Conservation (phyloP, 768 basidiomycete genomes). For the Lentinula detonsa region DNA sequence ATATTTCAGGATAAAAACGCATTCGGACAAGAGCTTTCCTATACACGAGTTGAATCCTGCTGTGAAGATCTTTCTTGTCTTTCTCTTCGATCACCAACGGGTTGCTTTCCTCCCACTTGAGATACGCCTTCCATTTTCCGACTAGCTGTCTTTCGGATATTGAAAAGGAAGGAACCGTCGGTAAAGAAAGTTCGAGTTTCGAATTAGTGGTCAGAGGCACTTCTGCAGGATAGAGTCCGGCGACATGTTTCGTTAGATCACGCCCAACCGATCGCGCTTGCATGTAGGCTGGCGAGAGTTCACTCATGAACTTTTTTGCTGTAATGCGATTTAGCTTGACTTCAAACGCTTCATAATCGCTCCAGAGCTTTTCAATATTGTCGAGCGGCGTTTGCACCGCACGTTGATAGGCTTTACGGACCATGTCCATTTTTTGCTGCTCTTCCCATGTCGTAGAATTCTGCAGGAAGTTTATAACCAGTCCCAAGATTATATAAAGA, state of each 20-base stretch:
- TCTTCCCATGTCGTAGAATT: slow-evolving; percentile 83
- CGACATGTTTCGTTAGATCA: slow-evolving; percentile 68
- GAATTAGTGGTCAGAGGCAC: slow-evolving; percentile 34
- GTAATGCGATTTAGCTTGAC: slow-evolving; percentile 85
- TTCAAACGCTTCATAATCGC: slow-evolving; percentile 90
- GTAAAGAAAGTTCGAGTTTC: slow-evolving; percentile 49
- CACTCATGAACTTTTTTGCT: slow-evolving; percentile 93
- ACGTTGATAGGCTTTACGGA: slow-evolving; percentile 89
- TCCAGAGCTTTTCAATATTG: slow-evolving; percentile 90
- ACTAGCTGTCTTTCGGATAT: slow-evolving; percentile 66
- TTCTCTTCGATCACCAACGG: slow-evolving; percentile 89
- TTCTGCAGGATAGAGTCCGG: slow-evolving; percentile 49
- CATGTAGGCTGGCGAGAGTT: slow-evolving; percentile 92
- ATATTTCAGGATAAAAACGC: slow-evolving; percentile 93
- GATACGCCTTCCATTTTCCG: slow-evolving; percentile 85
- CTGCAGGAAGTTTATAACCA: background rate
- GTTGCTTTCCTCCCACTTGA: slow-evolving; percentile 95
- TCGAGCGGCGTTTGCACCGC: slow-evolving; percentile 93
- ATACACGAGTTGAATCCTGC: slow-evolving; percentile 76
- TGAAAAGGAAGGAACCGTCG: slow-evolving; percentile 68
- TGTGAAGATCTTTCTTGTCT: slow-evolving; percentile 60
- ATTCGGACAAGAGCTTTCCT: slow-evolving; percentile 86
- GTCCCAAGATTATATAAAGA: background rate
- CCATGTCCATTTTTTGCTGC: slow-evolving; percentile 89
- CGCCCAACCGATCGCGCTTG: slow-evolving; percentile 87